Evolutionary conservation across 768 basidiomycete species (phyloP).

Genomic region (Collybia sordida): DNA sequence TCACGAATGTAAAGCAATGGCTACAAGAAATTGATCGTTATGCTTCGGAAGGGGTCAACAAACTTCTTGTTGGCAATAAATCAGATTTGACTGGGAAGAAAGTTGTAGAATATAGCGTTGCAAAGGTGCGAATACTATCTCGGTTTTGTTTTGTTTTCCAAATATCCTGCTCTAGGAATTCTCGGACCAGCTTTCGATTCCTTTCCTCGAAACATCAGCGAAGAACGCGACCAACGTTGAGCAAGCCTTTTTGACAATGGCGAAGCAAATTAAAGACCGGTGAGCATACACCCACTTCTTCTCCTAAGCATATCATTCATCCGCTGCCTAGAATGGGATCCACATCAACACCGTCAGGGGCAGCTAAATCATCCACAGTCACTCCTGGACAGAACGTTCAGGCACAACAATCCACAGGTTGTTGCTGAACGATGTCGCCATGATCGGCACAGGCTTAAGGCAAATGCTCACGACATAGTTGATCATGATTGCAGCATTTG

Average conservation of each 20-base stretch:
- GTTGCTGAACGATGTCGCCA: slow-evolving; percentile 59
- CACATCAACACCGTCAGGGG: slow-evolving; percentile 68
- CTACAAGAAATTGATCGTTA: slow-evolving; percentile 92
- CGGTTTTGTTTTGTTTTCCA: neutral
- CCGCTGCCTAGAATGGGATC: slow-evolving; percentile 73
- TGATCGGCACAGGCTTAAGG: neutral
- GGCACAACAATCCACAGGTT: slow-evolving; percentile 69
- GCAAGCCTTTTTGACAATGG: slow-evolving; percentile 99
- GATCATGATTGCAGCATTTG: slow-evolving; percentile 13
- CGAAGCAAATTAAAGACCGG: slow-evolving; percentile 95
- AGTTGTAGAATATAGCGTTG: slow-evolving; percentile 86
- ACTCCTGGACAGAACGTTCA: slow-evolving; percentile 84
- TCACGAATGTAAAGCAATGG: slow-evolving; percentile 95
- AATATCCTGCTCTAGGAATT: slow-evolving; percentile 64
- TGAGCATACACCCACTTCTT: slow-evolving; percentile 26
- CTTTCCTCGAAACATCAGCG: slow-evolving; percentile 98
- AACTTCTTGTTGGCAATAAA: slow-evolving; percentile 98
- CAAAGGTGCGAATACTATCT: slow-evolving; percentile 56
- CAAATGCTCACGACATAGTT: slow-evolving; percentile 4
- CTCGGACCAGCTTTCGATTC: slow-evolving; percentile 89
- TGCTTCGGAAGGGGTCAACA: slow-evolving; percentile 98
- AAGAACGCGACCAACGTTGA: slow-evolving; percentile 99
- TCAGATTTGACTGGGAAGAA: slow-evolving; percentile 98
- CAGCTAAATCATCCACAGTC: slow-evolving; percentile 80
- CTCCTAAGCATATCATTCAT: neutral